These are phyloP conservation scores for Aegilops sharonensis DNA, from an alignment of 176 grass and related monocot species.

Conservation along the genomic window DNA sequence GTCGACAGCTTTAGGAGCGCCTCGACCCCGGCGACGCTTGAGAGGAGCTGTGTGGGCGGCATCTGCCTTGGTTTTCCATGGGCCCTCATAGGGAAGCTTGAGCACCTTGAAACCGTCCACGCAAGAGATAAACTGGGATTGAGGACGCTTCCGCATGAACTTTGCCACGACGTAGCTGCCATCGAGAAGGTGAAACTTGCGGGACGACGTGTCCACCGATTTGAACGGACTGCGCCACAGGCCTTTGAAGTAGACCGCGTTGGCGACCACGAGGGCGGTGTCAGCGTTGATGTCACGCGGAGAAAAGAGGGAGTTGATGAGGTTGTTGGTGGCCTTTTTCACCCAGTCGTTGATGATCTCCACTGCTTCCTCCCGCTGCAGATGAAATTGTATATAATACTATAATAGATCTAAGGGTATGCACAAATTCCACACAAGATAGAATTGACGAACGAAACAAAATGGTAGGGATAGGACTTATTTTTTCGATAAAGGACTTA, in stretches of 20 bases:
- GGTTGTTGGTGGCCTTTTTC: slow-evolving; percentile 9
- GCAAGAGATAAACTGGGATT: neutral
- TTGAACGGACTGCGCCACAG: neutral
- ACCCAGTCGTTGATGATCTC: slow-evolving; percentile 14
- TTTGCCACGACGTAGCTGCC: neutral
- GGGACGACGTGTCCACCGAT: fast-evolving
- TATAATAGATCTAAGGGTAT: neutral
- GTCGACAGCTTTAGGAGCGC: too few species aligned
- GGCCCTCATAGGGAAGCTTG: neutral
- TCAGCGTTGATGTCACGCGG: neutral
- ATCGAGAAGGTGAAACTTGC: neutral
- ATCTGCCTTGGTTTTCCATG: too few species aligned
- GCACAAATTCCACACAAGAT: too few species aligned
- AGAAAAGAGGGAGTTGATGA: neutral
- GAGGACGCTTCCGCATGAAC: fast-evolving
- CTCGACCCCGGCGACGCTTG: too few species aligned
- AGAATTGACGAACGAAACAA: neutral
- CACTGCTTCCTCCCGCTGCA: neutral
- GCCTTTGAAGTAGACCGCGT: slow-evolving; percentile 21
- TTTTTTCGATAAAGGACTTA: neutral
- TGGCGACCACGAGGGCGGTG: neutral
- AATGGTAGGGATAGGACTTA: neutral
- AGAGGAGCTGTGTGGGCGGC: too few species aligned
- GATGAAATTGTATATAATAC: neutral
- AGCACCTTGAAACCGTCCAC: slow-evolving; percentile 13